Conservation (phyloP, 2,329 filamentous ascomycete genomes). For the Endocalyx cinctus region DNA sequence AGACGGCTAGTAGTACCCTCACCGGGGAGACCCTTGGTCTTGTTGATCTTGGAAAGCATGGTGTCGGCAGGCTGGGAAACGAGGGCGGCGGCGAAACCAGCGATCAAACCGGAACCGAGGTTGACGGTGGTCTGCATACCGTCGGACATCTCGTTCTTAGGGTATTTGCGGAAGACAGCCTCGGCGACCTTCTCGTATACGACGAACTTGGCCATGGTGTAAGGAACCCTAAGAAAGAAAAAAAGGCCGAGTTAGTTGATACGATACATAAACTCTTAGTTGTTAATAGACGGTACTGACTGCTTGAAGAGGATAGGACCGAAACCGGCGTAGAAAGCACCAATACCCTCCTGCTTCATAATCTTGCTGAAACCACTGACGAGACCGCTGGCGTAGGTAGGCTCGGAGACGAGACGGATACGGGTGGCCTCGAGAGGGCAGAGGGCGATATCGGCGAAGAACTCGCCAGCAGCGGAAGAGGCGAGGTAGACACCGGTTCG, state of each 20-base stretch:
- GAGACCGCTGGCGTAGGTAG: conserved; percentile 65
- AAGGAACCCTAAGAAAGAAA: conserved; percentile 54
- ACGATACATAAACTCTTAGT: not conserved
- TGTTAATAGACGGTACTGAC: conserved; percentile 41
- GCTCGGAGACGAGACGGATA: conserved; percentile 72
- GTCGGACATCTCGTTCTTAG: conserved; percentile 58
- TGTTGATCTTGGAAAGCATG: conserved; percentile 81
- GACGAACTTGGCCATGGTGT: conserved; percentile 80
- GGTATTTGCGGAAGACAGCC: conserved; percentile 53
- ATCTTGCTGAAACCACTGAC: conserved; percentile 67
- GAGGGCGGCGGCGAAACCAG: conserved; percentile 71
- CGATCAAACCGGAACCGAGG: conserved; percentile 68
- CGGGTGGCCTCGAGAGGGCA: conserved; percentile 75
- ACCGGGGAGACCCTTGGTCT: conserved; percentile 68
- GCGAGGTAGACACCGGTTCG: conserved; percentile 64
- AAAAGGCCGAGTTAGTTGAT: conserved; percentile 5
- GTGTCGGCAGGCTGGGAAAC: conserved; percentile 75
- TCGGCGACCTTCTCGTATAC: conserved; percentile 74
- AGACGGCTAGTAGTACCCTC: conserved; percentile 67
- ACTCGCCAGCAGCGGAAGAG: conserved; percentile 47
- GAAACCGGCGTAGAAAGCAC: conserved; percentile 73
- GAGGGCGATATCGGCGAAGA: conserved; percentile 61
- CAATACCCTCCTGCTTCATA: conserved; percentile 62
- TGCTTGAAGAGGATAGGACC: conserved; percentile 69
- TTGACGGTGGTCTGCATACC: conserved; percentile 65